Percentiles rank a stretch among this genome's conserved stretches.
Conservation (phyloP, 2,329 filamentous ascomycete genomes). For the Colletotrichum lentis region DNA sequence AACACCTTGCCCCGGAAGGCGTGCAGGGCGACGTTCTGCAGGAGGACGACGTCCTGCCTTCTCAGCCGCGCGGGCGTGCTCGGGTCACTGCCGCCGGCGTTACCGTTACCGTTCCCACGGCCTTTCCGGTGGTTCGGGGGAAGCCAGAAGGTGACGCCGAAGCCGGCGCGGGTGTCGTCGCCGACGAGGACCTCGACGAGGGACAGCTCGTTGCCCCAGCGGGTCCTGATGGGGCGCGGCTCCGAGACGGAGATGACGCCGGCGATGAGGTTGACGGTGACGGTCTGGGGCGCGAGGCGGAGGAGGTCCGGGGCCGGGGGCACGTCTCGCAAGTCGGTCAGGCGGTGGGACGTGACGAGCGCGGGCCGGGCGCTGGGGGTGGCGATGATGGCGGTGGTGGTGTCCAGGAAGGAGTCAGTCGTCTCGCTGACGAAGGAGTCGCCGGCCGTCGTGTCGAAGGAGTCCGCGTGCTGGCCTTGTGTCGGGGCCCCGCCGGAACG, state of each 20-base stretch:
- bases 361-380: conserved; percentile 40
- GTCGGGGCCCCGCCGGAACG: conserved; percentile 15
- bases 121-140: conserved; percentile 46
- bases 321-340: conserved; percentile 74
- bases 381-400: conserved; percentile 26
- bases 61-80: conserved; percentile 55
- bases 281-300: conserved; percentile 78
- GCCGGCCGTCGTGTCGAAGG: conserved; percentile 39
- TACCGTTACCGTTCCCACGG: conserved; percentile 40
- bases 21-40: conserved; percentile 81
- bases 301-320: conserved; percentile 72
- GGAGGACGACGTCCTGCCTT: conserved; percentile 77
- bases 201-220: conserved; percentile 67
- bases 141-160: conserved; percentile 87
- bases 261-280: conserved; percentile 83
- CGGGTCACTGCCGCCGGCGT: not conserved
- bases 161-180: conserved; percentile 83
- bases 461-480: conserved; percentile 27
- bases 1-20: conserved; percentile 81
- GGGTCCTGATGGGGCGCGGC: conserved; percentile 72
- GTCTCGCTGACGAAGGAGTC: conserved; percentile 52
- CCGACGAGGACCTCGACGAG: conserved; percentile 82
- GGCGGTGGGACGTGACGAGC: conserved; percentile 49
- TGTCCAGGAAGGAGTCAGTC: conserved; percentile 42
- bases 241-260: conserved; percentile 77